These are phyloP conservation scores for Zalaria sp. DNA, from an alignment of 2,329 filamentous ascomycete genomes.

Conservation along the genomic window DNA sequence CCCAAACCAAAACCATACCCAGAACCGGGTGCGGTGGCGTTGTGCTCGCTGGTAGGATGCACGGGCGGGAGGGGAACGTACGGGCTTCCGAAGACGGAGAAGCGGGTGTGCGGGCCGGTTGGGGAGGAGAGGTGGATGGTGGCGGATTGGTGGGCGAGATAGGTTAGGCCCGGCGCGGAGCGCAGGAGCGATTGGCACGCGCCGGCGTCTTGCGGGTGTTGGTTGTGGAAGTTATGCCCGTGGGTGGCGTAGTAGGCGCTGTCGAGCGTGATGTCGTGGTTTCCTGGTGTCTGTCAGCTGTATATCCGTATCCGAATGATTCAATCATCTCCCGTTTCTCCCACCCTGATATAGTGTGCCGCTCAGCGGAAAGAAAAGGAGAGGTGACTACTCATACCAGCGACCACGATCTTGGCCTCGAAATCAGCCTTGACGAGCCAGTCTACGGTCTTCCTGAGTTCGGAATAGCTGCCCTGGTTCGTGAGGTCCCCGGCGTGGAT, in stretches of 20 bases:
- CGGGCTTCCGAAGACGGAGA: constrained; percentile 59
- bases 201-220: constrained; percentile 36
- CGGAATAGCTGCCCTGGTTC: constrained; percentile 48
- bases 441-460: constrained; percentile 45
- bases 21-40: no score
- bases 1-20: no score
- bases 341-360: no score
- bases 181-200: constrained; percentile 41
- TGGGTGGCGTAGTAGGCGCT: constrained; percentile 42
- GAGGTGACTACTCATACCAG: constrained; percentile 33
- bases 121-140: constrained; percentile 40
- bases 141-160: constrained; percentile 45
- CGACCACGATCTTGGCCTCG: constrained; percentile 56
- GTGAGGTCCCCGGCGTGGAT: constrained; percentile 67
- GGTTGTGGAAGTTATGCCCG: constrained; percentile 42
- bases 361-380: not conserved
- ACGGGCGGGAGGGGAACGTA: constrained; percentile 33
- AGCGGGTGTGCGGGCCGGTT: constrained; percentile 42
- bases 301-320: not conserved
- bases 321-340: no score
- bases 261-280: constrained; percentile 59
- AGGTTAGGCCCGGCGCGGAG: constrained; percentile 41
- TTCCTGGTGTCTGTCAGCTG: constrained; percentile 34
- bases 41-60: no score
- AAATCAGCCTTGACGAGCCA: constrained; percentile 58